Percentiles rank a stretch among this genome's conserved stretches.
These are phyloP conservation scores for Lipomyces kockii DNA, from an alignment of 805 yeast species.

Conservation along the genomic window DNA sequence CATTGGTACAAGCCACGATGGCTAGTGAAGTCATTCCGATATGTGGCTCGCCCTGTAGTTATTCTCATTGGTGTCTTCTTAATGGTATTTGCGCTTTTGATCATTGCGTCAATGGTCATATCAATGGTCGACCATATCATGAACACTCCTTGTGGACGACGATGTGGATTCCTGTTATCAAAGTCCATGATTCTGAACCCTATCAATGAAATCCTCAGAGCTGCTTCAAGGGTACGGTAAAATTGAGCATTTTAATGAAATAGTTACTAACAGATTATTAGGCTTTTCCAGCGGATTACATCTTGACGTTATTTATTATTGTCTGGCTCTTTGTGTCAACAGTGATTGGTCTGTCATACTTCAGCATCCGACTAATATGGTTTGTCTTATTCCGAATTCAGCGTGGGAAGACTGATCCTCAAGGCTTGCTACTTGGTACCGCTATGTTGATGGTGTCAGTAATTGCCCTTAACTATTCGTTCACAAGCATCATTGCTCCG, in stretches of 20 bases:
- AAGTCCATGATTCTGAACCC: conserved; percentile 31
- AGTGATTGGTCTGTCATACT: conserved; percentile 36
- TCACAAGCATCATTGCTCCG: conserved; percentile 37
- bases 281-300: conserved; percentile 37
- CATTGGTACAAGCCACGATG: conserved; percentile 34
- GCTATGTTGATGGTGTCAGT: conserved; percentile 36
- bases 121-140: conserved; percentile 34
- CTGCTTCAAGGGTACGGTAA: conserved; percentile 25
- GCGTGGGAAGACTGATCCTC: conserved; percentile 37
- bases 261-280: not conserved
- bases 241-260: not conserved
- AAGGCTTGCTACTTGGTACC: conserved; percentile 34
- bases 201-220: conserved; percentile 31
- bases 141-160: conserved; percentile 36
- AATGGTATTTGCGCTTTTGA: conserved; percentile 26
- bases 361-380: conserved; percentile 37
- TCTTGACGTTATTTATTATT: conserved; percentile 31
- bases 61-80: conserved; percentile 30
- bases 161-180: conserved; percentile 31
- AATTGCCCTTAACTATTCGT: conserved; percentile 35
- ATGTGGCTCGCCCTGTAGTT: conserved; percentile 26
- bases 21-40: conserved; percentile 25
- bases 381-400: conserved; percentile 36
- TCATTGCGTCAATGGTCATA: conserved; percentile 34
- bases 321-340: conserved; percentile 36